Conservation (phyloP, 441 rosid genomes). For the Brassica hybrid region DNA sequence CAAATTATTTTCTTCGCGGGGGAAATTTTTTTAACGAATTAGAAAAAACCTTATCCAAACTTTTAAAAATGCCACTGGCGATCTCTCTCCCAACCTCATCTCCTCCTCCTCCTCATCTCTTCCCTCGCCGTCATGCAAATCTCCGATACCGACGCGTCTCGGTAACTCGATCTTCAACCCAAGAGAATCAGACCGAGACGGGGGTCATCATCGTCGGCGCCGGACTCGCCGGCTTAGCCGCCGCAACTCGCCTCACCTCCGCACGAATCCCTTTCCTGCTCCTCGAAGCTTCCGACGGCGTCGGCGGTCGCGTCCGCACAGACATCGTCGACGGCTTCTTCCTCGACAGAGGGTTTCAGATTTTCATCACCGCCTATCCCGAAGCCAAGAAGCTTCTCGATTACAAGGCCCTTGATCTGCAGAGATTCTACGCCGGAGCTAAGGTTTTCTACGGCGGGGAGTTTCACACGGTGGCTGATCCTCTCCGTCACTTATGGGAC, state of each 20-base stretch:
- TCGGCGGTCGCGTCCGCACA: constrained; percentile 91
- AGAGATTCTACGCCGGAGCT: constrained; percentile 82
- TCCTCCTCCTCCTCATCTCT: constrained; percentile 13
- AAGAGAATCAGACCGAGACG: background rate
- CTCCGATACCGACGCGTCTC: constrained; percentile 35
- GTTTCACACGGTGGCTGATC: constrained; percentile 88
- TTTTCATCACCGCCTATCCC: constrained; percentile 90
- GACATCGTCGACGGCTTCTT: constrained; percentile 77
- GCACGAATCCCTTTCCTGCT: constrained; percentile 66
- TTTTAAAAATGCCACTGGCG: constrained; percentile 43
- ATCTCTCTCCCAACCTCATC: constrained; percentile 44
- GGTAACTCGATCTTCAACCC: constrained; percentile 30
- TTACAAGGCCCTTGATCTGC: constrained; percentile 57
- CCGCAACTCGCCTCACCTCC: constrained; percentile 71
- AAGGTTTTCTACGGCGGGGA: constrained; percentile 59
- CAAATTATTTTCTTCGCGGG: constrained; percentile 2
- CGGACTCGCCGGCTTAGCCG: constrained; percentile 91
- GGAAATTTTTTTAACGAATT: background rate
- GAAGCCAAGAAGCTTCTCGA: constrained; percentile 82
- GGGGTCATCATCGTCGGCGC: constrained; percentile 72
- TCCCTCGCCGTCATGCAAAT: constrained; percentile 30
- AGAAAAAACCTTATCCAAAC: constrained; percentile 31
- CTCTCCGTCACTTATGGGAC: constrained; percentile 74
- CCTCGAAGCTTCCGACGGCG: constrained; percentile 79
- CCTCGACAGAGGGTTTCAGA: constrained; percentile 94